Evolutionary conservation across 441 rosid species (phyloP).

Genomic region (Theobroma grandiflorum): DNA sequence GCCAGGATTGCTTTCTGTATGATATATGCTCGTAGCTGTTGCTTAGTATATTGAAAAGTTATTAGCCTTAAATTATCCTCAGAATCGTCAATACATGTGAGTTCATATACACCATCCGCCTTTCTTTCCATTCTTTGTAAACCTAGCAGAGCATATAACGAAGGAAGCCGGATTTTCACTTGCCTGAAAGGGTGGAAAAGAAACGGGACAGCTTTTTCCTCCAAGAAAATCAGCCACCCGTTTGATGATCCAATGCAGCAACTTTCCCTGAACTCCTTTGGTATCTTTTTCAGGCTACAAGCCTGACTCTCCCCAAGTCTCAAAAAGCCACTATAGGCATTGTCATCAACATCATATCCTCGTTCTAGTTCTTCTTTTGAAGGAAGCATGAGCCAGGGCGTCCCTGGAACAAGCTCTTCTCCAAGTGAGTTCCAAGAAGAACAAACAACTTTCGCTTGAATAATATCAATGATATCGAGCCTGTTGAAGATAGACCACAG

Average conservation of each 20-base stretch:
- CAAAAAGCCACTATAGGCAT: slow-evolving; percentile 1
- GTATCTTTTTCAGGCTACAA: not conserved
- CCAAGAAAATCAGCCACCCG: slow-evolving; percentile 10
- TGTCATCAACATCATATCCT: not conserved
- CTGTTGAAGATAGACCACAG: not conserved
- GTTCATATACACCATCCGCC: no score
- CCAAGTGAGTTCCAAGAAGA: not conserved
- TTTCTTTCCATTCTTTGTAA: not conserved
- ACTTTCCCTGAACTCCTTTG: not conserved
- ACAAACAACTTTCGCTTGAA: slow-evolving; percentile 1
- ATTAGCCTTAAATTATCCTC: no score
- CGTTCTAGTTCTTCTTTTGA: not conserved
- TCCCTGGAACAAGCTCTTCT: not conserved
- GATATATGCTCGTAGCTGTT: no score
- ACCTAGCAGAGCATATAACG: not conserved
- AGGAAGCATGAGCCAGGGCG: slow-evolving; percentile 16
- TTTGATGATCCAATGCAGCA: not conserved
- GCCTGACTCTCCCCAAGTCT: not conserved
- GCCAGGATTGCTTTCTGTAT: slow-evolving; percentile 10
- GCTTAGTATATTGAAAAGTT: no score
- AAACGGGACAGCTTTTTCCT: not conserved
- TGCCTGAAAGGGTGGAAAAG: slow-evolving; percentile 6
- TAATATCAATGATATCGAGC: not conserved
- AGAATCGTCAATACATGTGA: no score
- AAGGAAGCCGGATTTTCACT: not conserved